Percentiles rank a stretch among this genome's conserved stretches.
Evolutionary conservation across 345 rosid species (phyloP).

Genomic region (Linum trigynum): DNA sequence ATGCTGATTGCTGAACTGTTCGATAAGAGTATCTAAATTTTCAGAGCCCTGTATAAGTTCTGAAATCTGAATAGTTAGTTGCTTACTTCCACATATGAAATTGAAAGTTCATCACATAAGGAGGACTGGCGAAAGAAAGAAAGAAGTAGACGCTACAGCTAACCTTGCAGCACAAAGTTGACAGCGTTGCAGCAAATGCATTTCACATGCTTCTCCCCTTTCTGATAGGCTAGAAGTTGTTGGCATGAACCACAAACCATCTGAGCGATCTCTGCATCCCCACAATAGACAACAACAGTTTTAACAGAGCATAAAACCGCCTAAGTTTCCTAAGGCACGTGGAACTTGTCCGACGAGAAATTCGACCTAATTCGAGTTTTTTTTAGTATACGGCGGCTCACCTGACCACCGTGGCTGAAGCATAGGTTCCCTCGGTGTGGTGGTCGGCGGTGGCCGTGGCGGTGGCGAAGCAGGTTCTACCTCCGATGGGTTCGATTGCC

Average conservation of each 20-base stretch:
- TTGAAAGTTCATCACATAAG: no score
- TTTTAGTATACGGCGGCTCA: background rate
- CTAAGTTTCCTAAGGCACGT: background rate
- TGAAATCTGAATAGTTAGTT: no score
- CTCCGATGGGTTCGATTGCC: background rate
- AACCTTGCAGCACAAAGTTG: constrained; percentile 86
- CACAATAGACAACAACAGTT: background rate
- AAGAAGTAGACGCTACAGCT: no score
- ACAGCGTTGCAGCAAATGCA: constrained; percentile 59
- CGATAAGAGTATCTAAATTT: no score
- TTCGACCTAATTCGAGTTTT: background rate
- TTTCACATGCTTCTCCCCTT: constrained; percentile 50
- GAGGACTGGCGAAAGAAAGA: constrained; percentile 14
- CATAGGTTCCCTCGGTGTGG: background rate
- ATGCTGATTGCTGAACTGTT: no score
- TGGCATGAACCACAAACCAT: constrained; percentile 96
- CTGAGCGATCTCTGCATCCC: constrained; percentile 50
- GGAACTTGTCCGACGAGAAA: background rate
- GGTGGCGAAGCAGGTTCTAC: background rate
- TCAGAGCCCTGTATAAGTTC: no score
- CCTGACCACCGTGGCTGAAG: background rate
- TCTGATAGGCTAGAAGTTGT: constrained; percentile 58
- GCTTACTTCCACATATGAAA: no score
- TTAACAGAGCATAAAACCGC: background rate
- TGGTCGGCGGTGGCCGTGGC: constrained; percentile 1